These are phyloP conservation scores for Saccharomycopsis sp. DNA, from an alignment of 805 yeast species.

Conservation along the genomic window DNA sequence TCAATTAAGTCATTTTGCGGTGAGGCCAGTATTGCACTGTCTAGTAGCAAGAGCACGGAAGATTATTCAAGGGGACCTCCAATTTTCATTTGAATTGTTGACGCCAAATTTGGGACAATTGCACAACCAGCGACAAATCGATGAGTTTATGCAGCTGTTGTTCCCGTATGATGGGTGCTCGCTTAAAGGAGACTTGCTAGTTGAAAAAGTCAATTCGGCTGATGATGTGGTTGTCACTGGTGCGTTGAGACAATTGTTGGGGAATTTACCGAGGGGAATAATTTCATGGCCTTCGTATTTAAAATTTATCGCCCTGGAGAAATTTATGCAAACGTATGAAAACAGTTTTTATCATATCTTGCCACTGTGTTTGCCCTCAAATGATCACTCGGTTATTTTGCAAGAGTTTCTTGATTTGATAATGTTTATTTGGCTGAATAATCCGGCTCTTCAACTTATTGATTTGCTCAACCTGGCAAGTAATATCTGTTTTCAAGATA, in stretches of 20 bases:
- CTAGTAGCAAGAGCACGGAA: conserved; percentile 1
- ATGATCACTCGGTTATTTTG: conserved; percentile 30
- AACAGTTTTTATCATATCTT: conserved; percentile 30
- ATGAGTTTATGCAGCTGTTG: conserved; percentile 5
- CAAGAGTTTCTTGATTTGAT: conserved; percentile 34
- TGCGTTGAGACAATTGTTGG: conserved; percentile 29
- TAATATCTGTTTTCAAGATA: conserved; percentile 28
- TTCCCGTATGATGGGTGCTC: conserved; percentile 20
- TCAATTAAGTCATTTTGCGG: not conserved
- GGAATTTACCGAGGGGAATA: conserved; percentile 30
- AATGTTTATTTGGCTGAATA: conserved; percentile 25
- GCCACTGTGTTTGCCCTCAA: conserved; percentile 30
- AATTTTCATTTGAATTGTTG: conserved; percentile 4
- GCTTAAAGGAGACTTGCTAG: conserved; percentile 8
- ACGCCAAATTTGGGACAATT: conserved; percentile 14
- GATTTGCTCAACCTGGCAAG: conserved; percentile 33
- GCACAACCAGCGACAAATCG: not conserved
- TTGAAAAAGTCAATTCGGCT: not conserved
- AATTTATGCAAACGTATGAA: conserved; percentile 24
- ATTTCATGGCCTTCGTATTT: conserved; percentile 31
- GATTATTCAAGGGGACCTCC: not conserved
- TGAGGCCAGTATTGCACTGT: conserved; percentile 1
- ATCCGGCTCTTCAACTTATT: conserved; percentile 1
- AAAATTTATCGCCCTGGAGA: conserved; percentile 27
- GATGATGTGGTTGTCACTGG: conserved; percentile 26